These are phyloP conservation scores for Cercospora berteroae DNA, from an alignment of 2,329 filamentous ascomycete species.

Conservation along the genomic window DNA sequence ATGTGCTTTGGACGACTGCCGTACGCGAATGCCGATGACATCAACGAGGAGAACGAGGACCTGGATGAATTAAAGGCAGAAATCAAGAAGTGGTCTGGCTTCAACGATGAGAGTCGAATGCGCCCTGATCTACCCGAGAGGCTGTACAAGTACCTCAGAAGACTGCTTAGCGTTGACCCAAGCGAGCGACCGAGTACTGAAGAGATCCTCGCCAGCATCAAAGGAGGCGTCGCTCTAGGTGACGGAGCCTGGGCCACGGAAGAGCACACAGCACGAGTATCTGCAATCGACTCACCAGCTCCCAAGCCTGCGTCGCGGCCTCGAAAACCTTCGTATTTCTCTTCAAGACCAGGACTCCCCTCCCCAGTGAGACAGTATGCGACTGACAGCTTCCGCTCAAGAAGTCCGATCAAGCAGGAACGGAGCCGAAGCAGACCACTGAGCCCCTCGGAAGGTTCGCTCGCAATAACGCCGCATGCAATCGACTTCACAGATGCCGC, in stretches of 20 bases:
- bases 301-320: conserved; percentile 21
- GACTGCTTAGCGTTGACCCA: conserved; percentile 74
- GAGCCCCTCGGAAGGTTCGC: conserved; percentile 13
- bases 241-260: conserved; percentile 31
- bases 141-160: conserved; percentile 80
- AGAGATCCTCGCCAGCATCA: conserved; percentile 78
- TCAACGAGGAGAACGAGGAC: conserved; percentile 90
- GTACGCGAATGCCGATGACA: conserved; percentile 76
- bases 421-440: conserved; percentile 13
- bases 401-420: conserved; percentile 24
- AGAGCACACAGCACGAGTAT: conserved; percentile 40
- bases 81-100: conserved; percentile 83
- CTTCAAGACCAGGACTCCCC: conserved; percentile 24
- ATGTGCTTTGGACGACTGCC: conserved; percentile 91
- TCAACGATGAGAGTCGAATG: conserved; percentile 58
- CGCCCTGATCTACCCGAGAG: conserved; percentile 81
- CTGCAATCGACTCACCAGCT: conserved; percentile 43
- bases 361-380: conserved; percentile 23
- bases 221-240: conserved; percentile 51
- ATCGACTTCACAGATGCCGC: conserved; percentile 6
- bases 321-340: conserved; percentile 28
- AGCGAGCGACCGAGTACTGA: conserved; percentile 75
- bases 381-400: conserved; percentile 16
- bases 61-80: conserved; percentile 80
- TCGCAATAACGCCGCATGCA: not conserved